A percentile compares a stretch with the other conserved stretches of the same genome.
Conservation (phyloP, 2,329 filamentous ascomycete genomes). For the Tolypocladium paradoxum region DNA sequence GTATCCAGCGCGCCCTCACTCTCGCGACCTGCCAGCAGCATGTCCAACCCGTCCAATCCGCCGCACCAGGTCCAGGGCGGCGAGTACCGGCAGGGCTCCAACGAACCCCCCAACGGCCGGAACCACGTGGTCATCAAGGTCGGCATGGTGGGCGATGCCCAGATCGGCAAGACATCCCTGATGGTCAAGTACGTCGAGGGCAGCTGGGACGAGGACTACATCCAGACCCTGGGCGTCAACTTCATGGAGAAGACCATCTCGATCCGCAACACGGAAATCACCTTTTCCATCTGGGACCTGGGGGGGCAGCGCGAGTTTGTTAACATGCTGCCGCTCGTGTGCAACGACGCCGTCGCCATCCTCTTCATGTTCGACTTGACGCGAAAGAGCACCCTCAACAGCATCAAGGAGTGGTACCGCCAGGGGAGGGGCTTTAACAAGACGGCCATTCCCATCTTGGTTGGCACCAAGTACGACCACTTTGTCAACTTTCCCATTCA, state of each 20-base stretch:
- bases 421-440: constrained; percentile 98
- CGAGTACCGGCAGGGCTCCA: constrained; percentile 27
- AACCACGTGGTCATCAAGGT: constrained; percentile 95
- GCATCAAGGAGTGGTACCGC: constrained; percentile 99
- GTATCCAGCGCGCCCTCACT: constrained; percentile 31
- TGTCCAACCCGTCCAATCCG: constrained; percentile 29
- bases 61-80: constrained; percentile 30
- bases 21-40: constrained; percentile 44
- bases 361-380: constrained; percentile 99
- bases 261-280: constrained; percentile 98
- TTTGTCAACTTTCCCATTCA: constrained; percentile 98
- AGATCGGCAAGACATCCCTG: constrained; percentile 96
- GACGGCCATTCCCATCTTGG: constrained; percentile 95
- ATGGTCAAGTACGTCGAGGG: constrained; percentile 99
- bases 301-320: constrained; percentile 98
- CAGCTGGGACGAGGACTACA: constrained; percentile 99
- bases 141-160: constrained; percentile 97
- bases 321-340: constrained; percentile 98
- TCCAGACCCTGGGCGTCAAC: constrained; percentile 96
- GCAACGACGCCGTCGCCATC: constrained; percentile 96
- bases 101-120: constrained; percentile 34
- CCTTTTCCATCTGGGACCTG: constrained; percentile 98
- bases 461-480: constrained; percentile 97
- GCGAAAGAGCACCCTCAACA: constrained; percentile 94
- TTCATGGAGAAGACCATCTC: constrained; percentile 99